phyloP scores from a whole-genome alignment of 129 eudicot species.

The Cynara cardunculus region DNA sequence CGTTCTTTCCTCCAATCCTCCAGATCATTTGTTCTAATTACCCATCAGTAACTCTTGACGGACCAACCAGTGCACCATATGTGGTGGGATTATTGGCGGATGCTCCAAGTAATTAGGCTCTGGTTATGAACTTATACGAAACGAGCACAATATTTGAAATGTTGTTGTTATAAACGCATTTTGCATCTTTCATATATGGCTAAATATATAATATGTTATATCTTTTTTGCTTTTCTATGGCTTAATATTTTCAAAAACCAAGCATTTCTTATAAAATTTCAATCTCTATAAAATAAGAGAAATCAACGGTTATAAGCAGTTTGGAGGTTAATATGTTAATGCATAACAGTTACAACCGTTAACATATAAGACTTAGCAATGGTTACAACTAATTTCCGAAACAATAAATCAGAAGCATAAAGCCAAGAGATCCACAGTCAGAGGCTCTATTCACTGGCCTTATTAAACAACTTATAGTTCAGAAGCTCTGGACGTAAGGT shows the following conservation, averaged over 20 bases:
- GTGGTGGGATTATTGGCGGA: background rate
- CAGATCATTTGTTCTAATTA: background rate
- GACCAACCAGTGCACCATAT: background rate
- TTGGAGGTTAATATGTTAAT: no score
- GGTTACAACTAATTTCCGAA: no score
- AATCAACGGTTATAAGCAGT: no score
- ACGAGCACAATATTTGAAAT: background rate
- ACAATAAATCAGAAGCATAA: no score
- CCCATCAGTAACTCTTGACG: background rate
- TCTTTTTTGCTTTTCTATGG: no score
- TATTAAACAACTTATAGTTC: no score
- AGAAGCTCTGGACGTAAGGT: no score
- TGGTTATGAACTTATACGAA: background rate
- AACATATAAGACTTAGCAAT: no score
- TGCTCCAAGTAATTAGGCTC: background rate
- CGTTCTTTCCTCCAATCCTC: background rate
- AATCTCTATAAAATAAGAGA: no score
- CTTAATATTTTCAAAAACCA: background rate
- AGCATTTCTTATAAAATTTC: background rate
- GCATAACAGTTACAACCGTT: no score
- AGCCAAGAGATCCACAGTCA: no score
- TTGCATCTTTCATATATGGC: background rate
- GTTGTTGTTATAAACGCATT: background rate
- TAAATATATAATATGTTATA: background rate
- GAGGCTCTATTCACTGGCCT: no score